Base-by-base conservation (phyloP, 306 rosid species). In the Gastrolobium bilobum region DNA sequence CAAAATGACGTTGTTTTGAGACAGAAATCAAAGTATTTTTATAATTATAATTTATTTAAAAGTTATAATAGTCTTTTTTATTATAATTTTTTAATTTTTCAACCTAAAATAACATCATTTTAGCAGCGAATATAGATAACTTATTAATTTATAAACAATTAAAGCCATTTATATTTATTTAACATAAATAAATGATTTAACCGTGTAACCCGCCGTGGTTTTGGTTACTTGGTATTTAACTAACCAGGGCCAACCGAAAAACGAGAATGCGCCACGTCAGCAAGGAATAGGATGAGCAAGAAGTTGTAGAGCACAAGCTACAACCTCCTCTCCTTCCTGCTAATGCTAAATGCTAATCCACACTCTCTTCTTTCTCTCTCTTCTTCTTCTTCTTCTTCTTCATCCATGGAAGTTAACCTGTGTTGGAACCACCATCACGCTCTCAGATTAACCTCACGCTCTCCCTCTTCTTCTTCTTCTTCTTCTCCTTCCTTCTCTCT, bases 351-450 rank as follows among this genome's bases (percentile, higher is more conserved):
- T 76, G 58, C 76, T 57, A 43, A 68, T 66, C 76, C 72, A 58
- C 54, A 48, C 76, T 6, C 0, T 67, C 73, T 34, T 59, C 38
- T 5, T 70, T 31, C 39, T 29, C 82, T 59, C 76, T 13, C 5
- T 47, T 53, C 6, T 39, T 61, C 70, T 63, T 37, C 26, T 20
- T 10, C 33, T 52, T 4, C 79, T 59, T 58, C 85, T 10, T 33
- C 73, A 78, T 83, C 86, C 81, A 86, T 86, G 97, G 97, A 91
- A 44, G 79, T 90, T 76, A 75, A 86, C 84, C 75, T 93, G 87
- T 80, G 87, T 26, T 63, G 88, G 4, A 85, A 84, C 73, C 87
- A 87, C 51, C 88, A 82, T 68, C 89, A 89, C 52, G 6, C 81
- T 2, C 75, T 95, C 9, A 52, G 61, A 4, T 71, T 86, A 2